Conservation (phyloP, 139 green algal genomes). For the Monoraphidium neglectum region DNA sequence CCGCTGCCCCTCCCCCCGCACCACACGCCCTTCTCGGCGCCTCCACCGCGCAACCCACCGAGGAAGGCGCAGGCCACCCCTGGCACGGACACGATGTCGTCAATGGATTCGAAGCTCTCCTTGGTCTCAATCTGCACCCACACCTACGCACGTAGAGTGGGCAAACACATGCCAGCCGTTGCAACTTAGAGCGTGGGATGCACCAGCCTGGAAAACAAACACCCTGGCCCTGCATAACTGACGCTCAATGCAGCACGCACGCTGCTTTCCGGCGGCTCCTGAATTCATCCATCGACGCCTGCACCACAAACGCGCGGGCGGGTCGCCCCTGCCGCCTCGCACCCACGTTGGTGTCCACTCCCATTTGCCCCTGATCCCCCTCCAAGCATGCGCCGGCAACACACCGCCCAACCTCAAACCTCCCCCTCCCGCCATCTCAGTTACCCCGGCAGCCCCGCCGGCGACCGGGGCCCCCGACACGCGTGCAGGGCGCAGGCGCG, state of each 20-base stretch:
- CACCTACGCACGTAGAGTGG: not conserved
- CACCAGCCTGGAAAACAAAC: no score
- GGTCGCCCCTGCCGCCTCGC: no score
- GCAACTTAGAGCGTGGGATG: no score
- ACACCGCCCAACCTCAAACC: not conserved
- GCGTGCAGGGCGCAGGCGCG: constrained; percentile 3
- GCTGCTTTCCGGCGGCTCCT: not conserved
- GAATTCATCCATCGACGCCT: not conserved
- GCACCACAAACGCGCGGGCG: not conserved
- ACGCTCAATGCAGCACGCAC: not conserved
- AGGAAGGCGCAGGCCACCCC: constrained; percentile 30
- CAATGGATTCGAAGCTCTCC: constrained; percentile 23
- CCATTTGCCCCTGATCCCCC: no score
- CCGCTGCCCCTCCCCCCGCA: no score
- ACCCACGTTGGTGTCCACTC: no score
- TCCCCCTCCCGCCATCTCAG: not conserved
- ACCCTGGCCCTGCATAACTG: no score
- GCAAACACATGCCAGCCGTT: not conserved
- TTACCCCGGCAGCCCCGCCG: not conserved
- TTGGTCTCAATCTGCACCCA: constrained; percentile 17
- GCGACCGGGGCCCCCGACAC: not conserved
- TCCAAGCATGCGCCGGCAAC: not conserved
- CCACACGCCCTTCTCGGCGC: no score
- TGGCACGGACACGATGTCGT: constrained; percentile 30
- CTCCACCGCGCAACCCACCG: not conserved